A percentile compares a stretch with the other conserved stretches of the same genome.
Conservation (phyloP, 306 rosid species). For the Alnus rubra region DNA sequence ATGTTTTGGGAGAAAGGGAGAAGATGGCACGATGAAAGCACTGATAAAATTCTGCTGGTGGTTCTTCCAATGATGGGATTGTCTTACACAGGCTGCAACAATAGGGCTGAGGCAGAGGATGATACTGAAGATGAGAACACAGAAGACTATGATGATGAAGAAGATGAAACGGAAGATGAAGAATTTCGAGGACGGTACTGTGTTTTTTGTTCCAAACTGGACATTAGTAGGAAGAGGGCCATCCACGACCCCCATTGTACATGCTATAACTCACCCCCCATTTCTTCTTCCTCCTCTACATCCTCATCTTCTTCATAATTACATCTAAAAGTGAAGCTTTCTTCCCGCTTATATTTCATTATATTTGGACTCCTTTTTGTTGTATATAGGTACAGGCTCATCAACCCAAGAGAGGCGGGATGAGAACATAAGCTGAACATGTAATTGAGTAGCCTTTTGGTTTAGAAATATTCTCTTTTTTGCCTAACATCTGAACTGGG, state of each 20-base stretch:
- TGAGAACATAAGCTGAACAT: not conserved
- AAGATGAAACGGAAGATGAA: slow-evolving; percentile 30
- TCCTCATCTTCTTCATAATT: slow-evolving; percentile 47
- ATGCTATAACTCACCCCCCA: slow-evolving; percentile 43
- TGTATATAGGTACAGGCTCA: slow-evolving; percentile 32
- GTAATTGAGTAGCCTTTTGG: not conserved
- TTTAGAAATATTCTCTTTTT: slow-evolving; percentile 10
- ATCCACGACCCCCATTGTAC: slow-evolving; percentile 61
- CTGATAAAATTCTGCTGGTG: slow-evolving; percentile 51
- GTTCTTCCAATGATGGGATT: slow-evolving; percentile 59
- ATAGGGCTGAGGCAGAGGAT: slow-evolving; percentile 39
- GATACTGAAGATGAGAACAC: slow-evolving; percentile 29
- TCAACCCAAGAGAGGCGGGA: slow-evolving; percentile 9
- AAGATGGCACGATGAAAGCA: slow-evolving; percentile 56
- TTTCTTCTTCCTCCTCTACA: slow-evolving; percentile 48
- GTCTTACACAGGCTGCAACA: slow-evolving; percentile 37
- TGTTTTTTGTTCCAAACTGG: slow-evolving; percentile 69
- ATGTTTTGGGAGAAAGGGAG: slow-evolving; percentile 66
- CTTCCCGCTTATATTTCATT: not conserved
- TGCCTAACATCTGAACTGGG: slow-evolving; percentile 2
- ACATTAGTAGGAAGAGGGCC: slow-evolving; percentile 42
- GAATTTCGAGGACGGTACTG: slow-evolving; percentile 53
- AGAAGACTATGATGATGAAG: slow-evolving; percentile 26
- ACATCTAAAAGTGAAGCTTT: slow-evolving; percentile 15
- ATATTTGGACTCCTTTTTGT: not conserved